Base-by-base conservation (phyloP, 106 monocot species). In the Gastrodia elata region DNA sequence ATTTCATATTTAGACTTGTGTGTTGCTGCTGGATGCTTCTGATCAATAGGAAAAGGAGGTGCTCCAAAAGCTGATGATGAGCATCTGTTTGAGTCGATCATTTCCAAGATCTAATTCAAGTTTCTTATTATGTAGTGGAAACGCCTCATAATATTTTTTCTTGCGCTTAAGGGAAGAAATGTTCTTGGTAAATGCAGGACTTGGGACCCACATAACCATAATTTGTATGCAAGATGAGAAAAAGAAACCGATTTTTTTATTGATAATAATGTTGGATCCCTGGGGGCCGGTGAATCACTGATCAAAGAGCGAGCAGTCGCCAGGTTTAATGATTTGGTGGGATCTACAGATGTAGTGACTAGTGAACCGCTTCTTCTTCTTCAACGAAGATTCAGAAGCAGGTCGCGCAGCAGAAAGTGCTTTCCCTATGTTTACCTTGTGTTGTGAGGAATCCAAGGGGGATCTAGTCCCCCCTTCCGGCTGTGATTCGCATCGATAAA, bases 121-220 rank as follows among this genome's bases (percentile, higher is more conserved):
- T 71, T 79, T 79, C 38, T 65, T 73, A 61, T 73, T 73, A 79
- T 79, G 78, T 73, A 61, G 34, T 80, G 74, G 80, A 75, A 80
- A 70, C 27, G 11, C 80, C 75, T 81, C 38, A 71, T 70, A 75
- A 81, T 76, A 39, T 71, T 80, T 80, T 69, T 22, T 58, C 73
- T 67, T 73, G 65, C 10, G 70, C 80, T 59, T 80, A 13, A 80
- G 58, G 69, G 58, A 80, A 74, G 75, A 80, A 80, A 70, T 70
- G 38, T 71, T 80, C 70, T 75, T 80, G 40, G 67, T 80, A 33
- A 75, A 80, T 80, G 74, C n/a, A 68, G 68, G 68, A 75, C 75
- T 33, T 40, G 74, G 79, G 68, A 68, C 68, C 65, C 77, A 34
- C 8, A 52, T 43, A 57, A 69, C 39, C 8, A 52, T 43, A 57